Conservation (phyloP, 78 protist species). For the Carpediemonas membranifera region DNA sequence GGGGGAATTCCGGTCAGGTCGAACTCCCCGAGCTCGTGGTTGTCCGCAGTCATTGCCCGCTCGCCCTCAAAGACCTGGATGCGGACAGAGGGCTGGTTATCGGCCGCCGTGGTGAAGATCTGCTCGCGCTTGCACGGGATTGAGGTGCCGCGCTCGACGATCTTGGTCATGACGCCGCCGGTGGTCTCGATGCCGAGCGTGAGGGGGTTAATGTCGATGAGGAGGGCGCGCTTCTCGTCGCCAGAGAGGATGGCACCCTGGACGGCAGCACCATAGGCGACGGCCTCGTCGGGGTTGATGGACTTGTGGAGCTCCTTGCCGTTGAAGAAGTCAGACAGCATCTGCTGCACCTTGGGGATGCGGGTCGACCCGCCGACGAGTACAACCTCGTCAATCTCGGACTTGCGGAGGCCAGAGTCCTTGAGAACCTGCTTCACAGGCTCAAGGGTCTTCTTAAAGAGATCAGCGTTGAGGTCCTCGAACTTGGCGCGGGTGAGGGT, state of each 20-base stretch:
- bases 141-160: constrained; percentile 71
- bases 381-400: constrained; percentile 69
- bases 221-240: constrained; percentile 52
- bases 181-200: constrained; percentile 94
- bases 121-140: constrained; percentile 90
- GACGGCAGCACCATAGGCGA: constrained; percentile 95
- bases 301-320: constrained; percentile 92
- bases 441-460: constrained; percentile 51
- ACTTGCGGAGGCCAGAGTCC: constrained; percentile 68
- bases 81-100: constrained; percentile 76
- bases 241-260: constrained; percentile 92
- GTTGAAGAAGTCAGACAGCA: constrained; percentile 78
- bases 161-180: constrained; percentile 87
- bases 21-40: constrained; percentile 71
- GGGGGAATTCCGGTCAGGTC: too few species aligned
- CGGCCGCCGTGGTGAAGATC: constrained; percentile 89
- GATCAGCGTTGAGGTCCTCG: constrained; percentile 65
- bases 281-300: constrained; percentile 99
- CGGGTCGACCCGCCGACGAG: constrained; percentile 88
- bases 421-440: constrained; percentile 44
- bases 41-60: constrained; percentile 61
- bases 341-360: constrained; percentile 62
- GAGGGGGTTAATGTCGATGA: constrained; percentile 86
- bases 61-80: constrained; percentile 77
- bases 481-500: constrained; percentile 80